Evolutionary conservation across 257 asterid species (phyloP), one percentile per base, ranked within the genome.

Genomic region (Solanum peruvianum): DNA sequence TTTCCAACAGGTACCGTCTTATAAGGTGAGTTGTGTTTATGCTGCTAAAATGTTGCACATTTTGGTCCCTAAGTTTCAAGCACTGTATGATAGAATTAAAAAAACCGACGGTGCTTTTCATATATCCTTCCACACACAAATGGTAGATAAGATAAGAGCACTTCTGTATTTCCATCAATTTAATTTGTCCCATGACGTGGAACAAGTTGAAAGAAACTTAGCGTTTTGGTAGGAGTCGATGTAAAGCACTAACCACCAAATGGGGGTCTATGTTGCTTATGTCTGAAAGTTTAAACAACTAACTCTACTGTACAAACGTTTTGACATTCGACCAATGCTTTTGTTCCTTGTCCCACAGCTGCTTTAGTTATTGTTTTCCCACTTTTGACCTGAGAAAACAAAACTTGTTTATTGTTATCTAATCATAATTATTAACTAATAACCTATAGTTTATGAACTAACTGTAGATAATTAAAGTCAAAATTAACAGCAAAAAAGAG

Each of bases 41-140:
- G 70, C 41, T 88, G 76, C 69, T 86, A 66, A 35, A 66, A 33
- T 86, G 87, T 84, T 67, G 85, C 81, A 39, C 72, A 45, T 42
- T 91, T 86, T 92, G 88, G 92, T 88, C 88, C 89, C 91, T 60
- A 89, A 62, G 85, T 85, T 83, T 87, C 72, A 85, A 87, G 89
- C 90, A 87, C 45, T 83, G 86, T 49, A 72, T 83, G 82, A 70
- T 84, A 77, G 47, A 76, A 67, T 80, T 85, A 8, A 33, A 87
- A 89, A 87, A 87, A 73, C 88, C 72, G 90, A 86, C 92, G 87
- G 64, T 87, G 78, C 72, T 15, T 45, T 78, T 39, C 35, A 39
- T 75, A 39, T 75, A 21, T 8, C 44, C 44, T 73, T 83, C 47
- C 77, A 83, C 83, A 87, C 87, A 71, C 52, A 21, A 71, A 72